Conservation (phyloP, 805 yeast genomes). For the Kodamaea nitidulidarum region DNA sequence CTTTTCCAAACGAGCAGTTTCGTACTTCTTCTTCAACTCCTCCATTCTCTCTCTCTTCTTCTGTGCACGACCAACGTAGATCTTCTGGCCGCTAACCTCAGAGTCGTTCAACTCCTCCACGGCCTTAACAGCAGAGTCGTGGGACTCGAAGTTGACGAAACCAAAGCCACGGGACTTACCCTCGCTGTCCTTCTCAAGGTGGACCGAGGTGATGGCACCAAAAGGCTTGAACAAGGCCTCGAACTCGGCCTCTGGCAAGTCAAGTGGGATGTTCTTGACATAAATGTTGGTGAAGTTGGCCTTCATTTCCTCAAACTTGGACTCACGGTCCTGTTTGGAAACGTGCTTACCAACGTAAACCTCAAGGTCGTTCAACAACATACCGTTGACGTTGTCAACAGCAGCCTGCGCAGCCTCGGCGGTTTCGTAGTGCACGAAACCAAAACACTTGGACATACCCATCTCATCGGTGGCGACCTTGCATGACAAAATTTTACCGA, state of each 20-base stretch:
- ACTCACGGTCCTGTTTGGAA: constrained; percentile 88
- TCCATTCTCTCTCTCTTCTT: constrained; percentile 97
- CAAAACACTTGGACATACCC: constrained; percentile 93
- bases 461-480: constrained; percentile 93
- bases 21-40: constrained; percentile 93
- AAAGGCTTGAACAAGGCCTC: constrained; percentile 62
- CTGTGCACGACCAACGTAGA: constrained; percentile 98
- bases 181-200: constrained; percentile 73
- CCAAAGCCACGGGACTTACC: constrained; percentile 96
- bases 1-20: constrained; percentile 86
- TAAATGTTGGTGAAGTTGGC: constrained; percentile 94
- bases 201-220: constrained; percentile 82
- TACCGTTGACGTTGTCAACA: constrained; percentile 95
- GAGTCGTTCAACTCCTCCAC: constrained; percentile 86
- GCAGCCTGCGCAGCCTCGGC: constrained; percentile 92
- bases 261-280: constrained; percentile 82
- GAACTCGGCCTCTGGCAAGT: constrained; percentile 67
- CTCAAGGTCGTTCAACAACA: constrained; percentile 93
- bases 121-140: constrained; percentile 85
- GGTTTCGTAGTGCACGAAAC: constrained; percentile 94
- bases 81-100: constrained; percentile 78
- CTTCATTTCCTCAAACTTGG: constrained; percentile 84
- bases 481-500: constrained; percentile 93
- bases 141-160: constrained; percentile 85
- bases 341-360: constrained; percentile 95